Percentiles rank a stretch among this genome's conserved stretches.
Evolutionary conservation across 2,329 filamentous ascomycete genomes (phyloP).

Genomic region (Uncinocarpus reesii): DNA sequence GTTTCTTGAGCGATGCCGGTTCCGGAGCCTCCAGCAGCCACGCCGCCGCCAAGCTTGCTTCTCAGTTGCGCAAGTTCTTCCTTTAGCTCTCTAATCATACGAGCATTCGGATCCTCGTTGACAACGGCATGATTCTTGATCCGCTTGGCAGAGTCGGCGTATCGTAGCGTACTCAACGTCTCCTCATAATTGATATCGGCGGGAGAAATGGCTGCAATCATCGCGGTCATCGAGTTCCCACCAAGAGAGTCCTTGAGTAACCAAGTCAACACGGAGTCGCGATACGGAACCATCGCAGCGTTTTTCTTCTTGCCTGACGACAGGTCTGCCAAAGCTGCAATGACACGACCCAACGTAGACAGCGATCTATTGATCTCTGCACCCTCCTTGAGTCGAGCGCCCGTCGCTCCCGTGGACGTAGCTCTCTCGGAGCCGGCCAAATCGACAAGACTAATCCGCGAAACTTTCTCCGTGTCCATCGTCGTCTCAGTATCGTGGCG

Average conservation of each 20-base stretch:
- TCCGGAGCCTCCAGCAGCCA: conserved; percentile 36
- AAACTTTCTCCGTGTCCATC: conserved; percentile 95
- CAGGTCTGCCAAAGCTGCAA: conserved; percentile 85
- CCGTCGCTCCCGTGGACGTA: conserved; percentile 91
- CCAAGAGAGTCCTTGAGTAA: conserved; percentile 91
- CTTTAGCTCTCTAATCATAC: conserved; percentile 97
- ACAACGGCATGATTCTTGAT: conserved; percentile 99
- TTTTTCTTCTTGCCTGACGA: conserved; percentile 71
- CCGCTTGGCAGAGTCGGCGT: conserved; percentile 93
- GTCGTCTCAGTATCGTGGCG: conserved; percentile 82
- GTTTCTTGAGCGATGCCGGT: conserved; percentile 57
- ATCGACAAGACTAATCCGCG: conserved; percentile 96
- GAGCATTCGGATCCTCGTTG: conserved; percentile 96
- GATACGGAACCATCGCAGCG: conserved; percentile 76
- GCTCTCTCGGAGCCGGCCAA: conserved; percentile 94
- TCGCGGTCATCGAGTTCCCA: conserved; percentile 98
- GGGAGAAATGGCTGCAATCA: conserved; percentile 98
- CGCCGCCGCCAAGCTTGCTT: conserved; percentile 64
- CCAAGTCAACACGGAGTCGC: conserved; percentile 95
- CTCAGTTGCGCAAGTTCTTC: conserved; percentile 81
- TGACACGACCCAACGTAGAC: conserved; percentile 92
- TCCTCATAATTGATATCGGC: conserved; percentile 99
- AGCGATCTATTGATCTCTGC: conserved; percentile 97
- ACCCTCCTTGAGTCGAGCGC: conserved; percentile 89
- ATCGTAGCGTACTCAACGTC: conserved; percentile 86